Percentiles rank a stretch among this genome's conserved stretches.
phyloP scores from a whole-genome alignment of 441 rosid genomes.

The Erodium trifolium region DNA sequence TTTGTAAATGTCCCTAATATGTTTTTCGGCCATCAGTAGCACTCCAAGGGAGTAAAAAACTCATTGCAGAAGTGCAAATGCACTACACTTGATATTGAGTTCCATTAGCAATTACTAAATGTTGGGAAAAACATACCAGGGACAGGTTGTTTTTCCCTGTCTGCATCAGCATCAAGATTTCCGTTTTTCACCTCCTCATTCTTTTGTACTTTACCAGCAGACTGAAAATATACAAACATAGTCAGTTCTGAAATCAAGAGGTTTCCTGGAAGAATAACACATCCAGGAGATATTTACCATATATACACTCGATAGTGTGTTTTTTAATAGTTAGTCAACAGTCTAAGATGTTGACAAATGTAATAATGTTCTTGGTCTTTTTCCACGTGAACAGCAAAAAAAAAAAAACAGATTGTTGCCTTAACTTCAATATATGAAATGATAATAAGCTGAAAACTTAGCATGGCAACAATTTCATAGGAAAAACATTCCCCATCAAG shows the following conservation, averaged over 20 bases:
- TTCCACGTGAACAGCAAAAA: background rate
- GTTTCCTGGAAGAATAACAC: background rate
- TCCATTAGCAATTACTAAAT: background rate
- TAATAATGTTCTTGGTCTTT: background rate
- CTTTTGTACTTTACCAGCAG: slow-evolving; percentile 66
- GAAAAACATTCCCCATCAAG: too few relatives aligned
- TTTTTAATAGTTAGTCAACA: background rate
- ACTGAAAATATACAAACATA: slow-evolving; percentile 38
- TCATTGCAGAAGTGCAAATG: slow-evolving; percentile 4
- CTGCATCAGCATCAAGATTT: slow-evolving; percentile 19
- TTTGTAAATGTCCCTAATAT: too few relatives aligned
- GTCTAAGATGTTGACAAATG: background rate
- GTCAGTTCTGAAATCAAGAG: slow-evolving; percentile 13
- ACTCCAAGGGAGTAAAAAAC: background rate
- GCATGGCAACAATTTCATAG: background rate
- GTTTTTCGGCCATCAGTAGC: background rate
- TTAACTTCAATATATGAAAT: background rate
- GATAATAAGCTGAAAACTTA: background rate
- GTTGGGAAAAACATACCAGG: slow-evolving; percentile 29
- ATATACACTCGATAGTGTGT: background rate
- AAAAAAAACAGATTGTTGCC: background rate
- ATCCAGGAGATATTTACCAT: background rate
- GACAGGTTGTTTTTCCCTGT: slow-evolving; percentile 34
- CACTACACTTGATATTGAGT: slow-evolving; percentile 4
- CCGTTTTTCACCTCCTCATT: slow-evolving; percentile 36